These are phyloP conservation scores for Chrysanthemum makinoi DNA, from an alignment of 129 eudicot species.

Conservation along the genomic window DNA sequence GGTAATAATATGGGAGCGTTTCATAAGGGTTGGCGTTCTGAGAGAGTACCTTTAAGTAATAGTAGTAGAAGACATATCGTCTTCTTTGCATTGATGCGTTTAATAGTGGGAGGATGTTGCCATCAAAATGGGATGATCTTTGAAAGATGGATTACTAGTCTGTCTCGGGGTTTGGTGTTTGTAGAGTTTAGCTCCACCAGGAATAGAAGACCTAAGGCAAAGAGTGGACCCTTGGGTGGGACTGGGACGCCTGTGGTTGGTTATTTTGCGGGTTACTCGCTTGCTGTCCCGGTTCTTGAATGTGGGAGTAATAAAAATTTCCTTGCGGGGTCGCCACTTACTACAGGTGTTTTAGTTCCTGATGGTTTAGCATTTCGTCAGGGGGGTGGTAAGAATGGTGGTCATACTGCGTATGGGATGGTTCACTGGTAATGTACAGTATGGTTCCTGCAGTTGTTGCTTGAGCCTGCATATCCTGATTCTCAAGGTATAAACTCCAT, in stretches of 20 bases:
- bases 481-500: constrained; percentile 50
- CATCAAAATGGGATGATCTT: constrained; percentile 99
- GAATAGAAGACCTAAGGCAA: constrained; percentile 66
- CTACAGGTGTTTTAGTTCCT: constrained; percentile 65
- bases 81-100: constrained; percentile 96
- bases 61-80: constrained; percentile 63
- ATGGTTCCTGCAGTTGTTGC: constrained; percentile 50
- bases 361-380: constrained; percentile 51
- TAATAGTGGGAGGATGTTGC: constrained; percentile 77
- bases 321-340: constrained; percentile 60
- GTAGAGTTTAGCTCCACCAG: constrained; percentile 36
- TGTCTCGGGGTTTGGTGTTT: constrained; percentile 51
- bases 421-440: constrained; percentile 31
- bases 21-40: constrained; percentile 79
- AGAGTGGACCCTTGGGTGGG: constrained; percentile 84
- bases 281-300: constrained; percentile 45
- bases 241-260: constrained; percentile 54
- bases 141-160: constrained; percentile 99
- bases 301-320: constrained; percentile 47
- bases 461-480: constrained; percentile 53
- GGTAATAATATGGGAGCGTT: constrained; percentile 29
- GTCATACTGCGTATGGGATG: constrained; percentile 19
- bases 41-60: constrained; percentile 61
- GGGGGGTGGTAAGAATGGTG: constrained; percentile 31
- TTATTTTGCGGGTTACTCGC: constrained; percentile 54